Base-by-base conservation (phyloP, 371 early-diverging fungal genomes). In the Mucor saturninus region DNA sequence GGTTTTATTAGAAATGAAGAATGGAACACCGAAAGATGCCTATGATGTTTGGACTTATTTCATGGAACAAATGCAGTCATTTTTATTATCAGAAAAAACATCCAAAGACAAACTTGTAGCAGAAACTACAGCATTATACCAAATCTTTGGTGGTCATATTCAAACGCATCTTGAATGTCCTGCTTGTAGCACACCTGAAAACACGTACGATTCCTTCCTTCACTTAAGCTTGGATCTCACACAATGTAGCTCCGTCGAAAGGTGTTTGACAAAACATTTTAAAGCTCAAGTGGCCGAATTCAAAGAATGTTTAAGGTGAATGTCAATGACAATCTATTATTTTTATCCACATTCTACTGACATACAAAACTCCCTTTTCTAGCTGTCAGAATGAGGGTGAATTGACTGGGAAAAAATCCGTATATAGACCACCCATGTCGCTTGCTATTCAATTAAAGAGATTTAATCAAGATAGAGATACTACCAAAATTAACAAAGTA, bases 141-240 rank as follows among this genome's bases (percentile, higher is more conserved):
- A 88, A 61, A 84, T 93, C 8, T 94, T 94, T 86, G 93, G 92
- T 61, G 95, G 95, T 0, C 89, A 88, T 56, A 66, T 93, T 37
- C 92, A 91, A 61, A 86, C 86, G 54, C 80, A 85, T 46, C 79
- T 93, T 62, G 77, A 73, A 49, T 96, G 96, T 73, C 62, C 81
- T 15, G 64, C 64, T 21, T 96, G 96, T 76, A 83, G 85, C n/a
- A 61, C 80, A 57, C 68, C 79, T 40, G 90, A 92, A 39, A 84
- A 88, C 61, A 84, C 86, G 0, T 87, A 87, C 63, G 89, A 91
- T 59, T 79, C 90, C 3, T 80, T 87, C 54, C 73, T 94, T 60
- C 89, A 93, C 62, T 56, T 96, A 26, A 86, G 86, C 46, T 69
- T 94, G 50, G 91, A 93, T 59, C 80, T 95, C 42, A 75, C 76